These are phyloP conservation scores for Mycosphaerella sp. DNA, from an alignment of 2,329 filamentous ascomycete genomes.

Conservation along the genomic window DNA sequence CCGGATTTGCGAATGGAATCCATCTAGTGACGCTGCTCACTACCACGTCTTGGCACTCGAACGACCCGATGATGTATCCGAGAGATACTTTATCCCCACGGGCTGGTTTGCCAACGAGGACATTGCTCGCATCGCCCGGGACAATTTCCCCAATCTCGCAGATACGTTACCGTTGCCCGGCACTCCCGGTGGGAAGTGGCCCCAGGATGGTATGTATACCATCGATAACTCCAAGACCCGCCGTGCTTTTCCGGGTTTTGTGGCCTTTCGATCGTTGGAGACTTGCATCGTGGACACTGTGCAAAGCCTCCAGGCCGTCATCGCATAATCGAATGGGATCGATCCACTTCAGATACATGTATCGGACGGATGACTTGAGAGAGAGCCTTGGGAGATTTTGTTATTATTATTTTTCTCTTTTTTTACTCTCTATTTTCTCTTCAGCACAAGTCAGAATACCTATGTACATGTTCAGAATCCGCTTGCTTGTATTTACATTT, in stretches of 20 bases:
- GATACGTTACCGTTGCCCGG: not conserved
- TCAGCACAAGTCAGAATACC: not conserved
- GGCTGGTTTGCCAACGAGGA: constrained; percentile 6
- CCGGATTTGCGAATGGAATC: not conserved
- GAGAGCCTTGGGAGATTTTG: too few species aligned
- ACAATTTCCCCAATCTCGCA: constrained; percentile 1
- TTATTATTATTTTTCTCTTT: too few species aligned
- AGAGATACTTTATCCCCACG: constrained; percentile 4
- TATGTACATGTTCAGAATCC: not conserved
- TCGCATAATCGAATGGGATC: not conserved
- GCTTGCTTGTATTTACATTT: not conserved
- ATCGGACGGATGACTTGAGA: too few species aligned
- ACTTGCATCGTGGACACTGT: constrained; percentile 1
- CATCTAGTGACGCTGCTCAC: not conserved
- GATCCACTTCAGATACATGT: too few species aligned
- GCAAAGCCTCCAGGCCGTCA: not conserved
- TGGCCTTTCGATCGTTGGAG: not conserved
- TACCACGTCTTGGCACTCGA: constrained; percentile 3
- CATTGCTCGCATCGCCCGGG: not conserved
- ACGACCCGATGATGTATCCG: not conserved
- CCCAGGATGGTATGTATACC: constrained; percentile 1
- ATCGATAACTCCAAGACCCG: not conserved
- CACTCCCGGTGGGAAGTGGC: not conserved
- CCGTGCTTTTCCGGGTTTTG: not conserved
- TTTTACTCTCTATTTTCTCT: too few species aligned